Evolutionary conservation across 31 red algal species (phyloP), one percentile per base, ranked within the genome.

Genomic region (Asparagopsis taxiformis): DNA sequence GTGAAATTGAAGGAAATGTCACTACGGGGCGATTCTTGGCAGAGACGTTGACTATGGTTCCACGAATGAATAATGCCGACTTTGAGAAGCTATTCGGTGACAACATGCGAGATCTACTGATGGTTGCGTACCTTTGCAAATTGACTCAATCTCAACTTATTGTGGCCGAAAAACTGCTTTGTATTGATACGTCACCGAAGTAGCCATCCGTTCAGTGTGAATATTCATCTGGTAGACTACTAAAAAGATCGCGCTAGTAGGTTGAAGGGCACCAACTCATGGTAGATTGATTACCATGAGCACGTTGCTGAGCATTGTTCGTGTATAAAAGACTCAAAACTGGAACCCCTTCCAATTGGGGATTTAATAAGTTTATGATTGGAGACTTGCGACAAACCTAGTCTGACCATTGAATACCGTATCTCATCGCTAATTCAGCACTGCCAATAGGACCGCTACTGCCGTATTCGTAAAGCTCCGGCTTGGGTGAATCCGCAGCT

Each of bases 1-100:
- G 91, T 20, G 79, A 87, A 39, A 66, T 69, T 13, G 80, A 80
- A 65, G 91, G 91, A 1, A 75, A 94, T 72, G 79, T 90, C 0
- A 67, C 60, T 1, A 87, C 79, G 0, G 91, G 91, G 7, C 52
- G 91, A 51, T 94, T 80, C 66, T 72, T 94, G 19, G 80, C 91
- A 16, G 91, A 94, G 41, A 89, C 91, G 3, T 68, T 94, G 43
- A 81, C 91, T 21, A 82, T 84, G 77, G 79, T 94, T 59, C 91
- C 91, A 0, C 64, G 68, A 32, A 77, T 94, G 49, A 80, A 94
- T 38, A 53, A 37, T 33, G 26, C 63, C 23, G 74, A 75, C 56
- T 88, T 94, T 82, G 74, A 94, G 28, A 68, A 80, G 33, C 44
- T 90, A 31, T 89, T 89, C 68, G 75, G 91, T 7, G 91, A 94